Evolutionary conservation across 495 filamentous ascomycete species (phyloP).

Genomic region (Peziza echinospora): DNA sequence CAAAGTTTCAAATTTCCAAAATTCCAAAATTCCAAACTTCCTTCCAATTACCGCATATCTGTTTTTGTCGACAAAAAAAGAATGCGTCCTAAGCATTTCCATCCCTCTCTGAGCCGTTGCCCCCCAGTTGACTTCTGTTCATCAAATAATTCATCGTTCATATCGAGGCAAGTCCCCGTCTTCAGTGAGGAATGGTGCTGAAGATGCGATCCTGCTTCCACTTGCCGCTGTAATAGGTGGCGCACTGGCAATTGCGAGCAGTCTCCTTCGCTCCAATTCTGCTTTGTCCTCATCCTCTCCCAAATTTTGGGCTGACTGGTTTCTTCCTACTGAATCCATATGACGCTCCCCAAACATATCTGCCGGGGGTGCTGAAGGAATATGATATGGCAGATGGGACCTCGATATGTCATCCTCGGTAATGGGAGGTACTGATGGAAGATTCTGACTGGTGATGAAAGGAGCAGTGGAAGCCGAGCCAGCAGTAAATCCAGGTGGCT

Average conservation of each 20-base stretch:
- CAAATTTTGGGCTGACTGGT: not conserved
- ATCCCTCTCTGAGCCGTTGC: conserved; percentile 1
- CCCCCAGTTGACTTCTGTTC: no score
- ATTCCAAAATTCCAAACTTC: not conserved
- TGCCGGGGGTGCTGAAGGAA: not conserved
- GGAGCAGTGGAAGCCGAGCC: conserved; percentile 9
- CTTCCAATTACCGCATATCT: not conserved
- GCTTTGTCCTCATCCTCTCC: conserved; percentile 51
- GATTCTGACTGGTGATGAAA: conserved; percentile 3
- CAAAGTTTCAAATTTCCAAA: not conserved
- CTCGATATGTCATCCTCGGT: conserved; percentile 1
- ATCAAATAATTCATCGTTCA: conserved; percentile 7
- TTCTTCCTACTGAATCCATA: not conserved
- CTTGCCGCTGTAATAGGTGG: conserved; percentile 27
- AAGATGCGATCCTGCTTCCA: conserved; percentile 1
- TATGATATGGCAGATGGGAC: not conserved
- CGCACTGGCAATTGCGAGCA: conserved; percentile 51
- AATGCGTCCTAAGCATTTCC: not conserved
- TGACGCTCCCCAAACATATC: not conserved
- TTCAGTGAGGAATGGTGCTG: conserved; percentile 42
- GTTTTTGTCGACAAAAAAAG: not conserved
- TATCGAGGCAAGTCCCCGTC: conserved; percentile 31
- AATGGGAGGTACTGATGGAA: conserved; percentile 12
- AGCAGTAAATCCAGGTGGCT: conserved; percentile 18
- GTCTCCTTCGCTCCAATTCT: conserved; percentile 53